phyloP scores from a whole-genome alignment of 1,139 yeast genomes.

The Yarrowia galli region DNA sequence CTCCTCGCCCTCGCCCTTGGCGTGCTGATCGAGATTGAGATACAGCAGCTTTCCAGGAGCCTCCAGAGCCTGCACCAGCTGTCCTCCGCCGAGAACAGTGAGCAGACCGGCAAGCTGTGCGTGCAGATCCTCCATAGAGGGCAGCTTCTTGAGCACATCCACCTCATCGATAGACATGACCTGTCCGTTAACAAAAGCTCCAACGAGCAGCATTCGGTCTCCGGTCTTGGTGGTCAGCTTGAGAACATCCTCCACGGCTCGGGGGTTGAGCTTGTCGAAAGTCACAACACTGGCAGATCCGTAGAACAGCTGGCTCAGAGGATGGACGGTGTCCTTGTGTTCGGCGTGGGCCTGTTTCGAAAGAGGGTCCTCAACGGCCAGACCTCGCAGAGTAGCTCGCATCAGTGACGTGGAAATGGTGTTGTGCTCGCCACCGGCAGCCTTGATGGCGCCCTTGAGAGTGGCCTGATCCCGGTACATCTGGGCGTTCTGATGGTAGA shows the following conservation, averaged over 20 bases:
- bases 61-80: slow-evolving; percentile 82
- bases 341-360: slow-evolving; percentile 60
- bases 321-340: slow-evolving; percentile 58
- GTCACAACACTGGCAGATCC: slow-evolving; percentile 91
- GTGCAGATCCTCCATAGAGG: slow-evolving; percentile 73
- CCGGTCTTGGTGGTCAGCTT: slow-evolving; percentile 67
- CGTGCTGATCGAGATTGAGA: slow-evolving; percentile 72
- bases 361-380: slow-evolving; percentile 77
- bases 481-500: slow-evolving; percentile 85
- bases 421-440: slow-evolving; percentile 70
- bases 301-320: slow-evolving; percentile 68
- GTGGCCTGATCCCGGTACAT: slow-evolving; percentile 69
- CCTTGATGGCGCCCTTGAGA: slow-evolving; percentile 66
- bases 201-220: slow-evolving; percentile 80
- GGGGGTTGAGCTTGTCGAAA: slow-evolving; percentile 74
- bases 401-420: slow-evolving; percentile 73
- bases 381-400: slow-evolving; percentile 76
- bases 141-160: slow-evolving; percentile 72
- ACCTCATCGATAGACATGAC: slow-evolving; percentile 63
- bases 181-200: slow-evolving; percentile 77
- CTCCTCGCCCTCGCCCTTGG: slow-evolving; percentile 47
- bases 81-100: slow-evolving; percentile 86
- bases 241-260: slow-evolving; percentile 64
- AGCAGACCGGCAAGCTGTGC: slow-evolving; percentile 86
- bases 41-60: slow-evolving; percentile 70